Evolutionary conservation across 1,139 yeast genomes (phyloP).

Genomic region (Scheffersomyces segobiensis): DNA sequence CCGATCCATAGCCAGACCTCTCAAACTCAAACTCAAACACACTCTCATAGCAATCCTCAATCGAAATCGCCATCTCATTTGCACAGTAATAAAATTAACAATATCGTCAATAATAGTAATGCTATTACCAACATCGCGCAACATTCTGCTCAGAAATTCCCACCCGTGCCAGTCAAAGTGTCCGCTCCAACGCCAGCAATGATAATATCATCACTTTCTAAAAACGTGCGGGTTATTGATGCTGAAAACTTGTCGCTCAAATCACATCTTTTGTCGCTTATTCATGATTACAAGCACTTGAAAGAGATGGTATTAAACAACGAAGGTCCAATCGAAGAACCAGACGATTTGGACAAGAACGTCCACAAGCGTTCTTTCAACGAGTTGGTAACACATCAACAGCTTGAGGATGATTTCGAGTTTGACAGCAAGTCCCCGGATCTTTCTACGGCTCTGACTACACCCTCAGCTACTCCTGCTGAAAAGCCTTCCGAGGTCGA

Average conservation of each 20-base stretch:
- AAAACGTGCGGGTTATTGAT: conserved; percentile 30
- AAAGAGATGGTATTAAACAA: conserved; percentile 32
- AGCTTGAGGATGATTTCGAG: conserved; percentile 28
- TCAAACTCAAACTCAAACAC: neutral
- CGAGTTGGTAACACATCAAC: conserved; percentile 20
- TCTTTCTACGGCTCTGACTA: conserved; percentile 1
- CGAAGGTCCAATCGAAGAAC: neutral
- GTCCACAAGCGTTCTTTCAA: conserved; percentile 28
- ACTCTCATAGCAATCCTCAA: neutral
- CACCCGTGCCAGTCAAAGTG: neutral
- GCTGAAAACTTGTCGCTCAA: conserved; percentile 41
- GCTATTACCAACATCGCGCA: neutral
- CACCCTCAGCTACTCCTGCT: conserved; percentile 9
- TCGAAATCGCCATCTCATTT: neutral
- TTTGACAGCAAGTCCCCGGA: conserved; percentile 1
- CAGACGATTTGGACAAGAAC: conserved; percentile 7
- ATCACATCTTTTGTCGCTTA: conserved; percentile 35
- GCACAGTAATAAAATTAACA: neutral
- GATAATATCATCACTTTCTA: conserved; percentile 14
- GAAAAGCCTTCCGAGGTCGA: conserved; percentile 2
- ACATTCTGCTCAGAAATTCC: neutral
- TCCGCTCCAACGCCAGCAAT: conserved; percentile 13
- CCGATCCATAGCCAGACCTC: neutral
- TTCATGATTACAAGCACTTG: conserved; percentile 44
- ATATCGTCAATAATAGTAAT: neutral